Evolutionary conservation across 2,329 filamentous ascomycete genomes (phyloP).

Genomic region (Trichoderma sp.): DNA sequence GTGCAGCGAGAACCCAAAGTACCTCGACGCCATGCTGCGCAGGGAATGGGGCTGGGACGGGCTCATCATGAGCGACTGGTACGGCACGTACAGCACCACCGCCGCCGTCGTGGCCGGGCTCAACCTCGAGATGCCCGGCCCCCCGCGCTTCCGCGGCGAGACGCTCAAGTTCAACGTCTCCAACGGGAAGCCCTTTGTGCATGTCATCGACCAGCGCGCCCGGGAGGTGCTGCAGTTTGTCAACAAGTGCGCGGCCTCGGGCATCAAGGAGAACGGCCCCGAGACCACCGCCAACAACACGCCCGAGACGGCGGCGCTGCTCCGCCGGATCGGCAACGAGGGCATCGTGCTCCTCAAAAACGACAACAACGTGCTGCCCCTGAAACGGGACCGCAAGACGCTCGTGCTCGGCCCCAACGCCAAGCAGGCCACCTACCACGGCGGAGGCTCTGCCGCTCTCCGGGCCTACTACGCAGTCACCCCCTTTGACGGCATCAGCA

Average conservation of each 20-base stretch:
- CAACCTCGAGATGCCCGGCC: conserved; percentile 63
- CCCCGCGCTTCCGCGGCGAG: conserved; percentile 53
- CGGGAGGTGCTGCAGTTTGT: conserved; percentile 60
- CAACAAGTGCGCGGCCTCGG: conserved; percentile 56
- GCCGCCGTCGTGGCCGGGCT: conserved; percentile 54
- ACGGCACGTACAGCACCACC: conserved; percentile 57
- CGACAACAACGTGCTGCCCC: conserved; percentile 62
- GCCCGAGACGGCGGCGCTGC: conserved; percentile 61
- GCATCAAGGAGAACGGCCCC: conserved; percentile 55
- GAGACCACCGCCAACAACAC: conserved; percentile 59
- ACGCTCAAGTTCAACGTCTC: conserved; percentile 54
- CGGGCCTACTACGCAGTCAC: conserved; percentile 68
- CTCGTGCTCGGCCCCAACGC: conserved; percentile 61
- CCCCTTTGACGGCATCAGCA: conserved; percentile 69
- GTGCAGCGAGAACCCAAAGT: conserved; percentile 55
- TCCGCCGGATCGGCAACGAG: conserved; percentile 67
- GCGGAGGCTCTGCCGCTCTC: conserved; percentile 65
- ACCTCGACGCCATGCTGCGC: conserved; percentile 54
- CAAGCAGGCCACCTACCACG: conserved; percentile 59
- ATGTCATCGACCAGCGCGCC: conserved; percentile 59
- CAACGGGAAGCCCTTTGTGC: conserved; percentile 57
- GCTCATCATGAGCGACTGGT: conserved; percentile 63
- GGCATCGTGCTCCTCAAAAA: conserved; percentile 76
- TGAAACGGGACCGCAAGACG: conserved; percentile 63
- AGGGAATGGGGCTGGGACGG: conserved; percentile 61